Conservation (phyloP, 225 moss, liverwort and hornwort genomes). For the Polytrichum commune region DNA sequence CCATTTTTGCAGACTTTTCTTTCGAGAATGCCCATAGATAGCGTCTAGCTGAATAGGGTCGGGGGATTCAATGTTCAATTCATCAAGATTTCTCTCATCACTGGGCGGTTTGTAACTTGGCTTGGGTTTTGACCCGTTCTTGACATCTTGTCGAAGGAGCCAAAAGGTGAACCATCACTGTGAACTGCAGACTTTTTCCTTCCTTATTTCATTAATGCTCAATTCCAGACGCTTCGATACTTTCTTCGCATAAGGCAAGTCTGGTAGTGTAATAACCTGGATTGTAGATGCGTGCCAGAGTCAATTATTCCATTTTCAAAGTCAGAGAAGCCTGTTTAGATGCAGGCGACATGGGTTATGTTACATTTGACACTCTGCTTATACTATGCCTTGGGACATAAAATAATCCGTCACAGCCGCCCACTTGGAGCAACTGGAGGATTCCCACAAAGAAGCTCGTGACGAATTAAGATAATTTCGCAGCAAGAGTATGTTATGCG, state of each 20-base stretch:
- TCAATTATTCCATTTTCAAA: constrained; percentile 16
- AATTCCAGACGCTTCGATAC: too few relatives aligned
- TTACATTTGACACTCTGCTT: too few relatives aligned
- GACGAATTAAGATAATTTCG: constrained; percentile 83
- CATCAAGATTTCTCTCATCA: too few relatives aligned
- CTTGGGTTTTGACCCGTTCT: constrained; percentile 32
- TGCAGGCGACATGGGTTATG: too few relatives aligned
- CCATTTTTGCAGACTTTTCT: too few relatives aligned
- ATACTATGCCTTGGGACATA: constrained; percentile 40
- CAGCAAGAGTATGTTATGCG: constrained; percentile 97
- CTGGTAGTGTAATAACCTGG: too few relatives aligned
- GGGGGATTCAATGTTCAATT: too few relatives aligned
- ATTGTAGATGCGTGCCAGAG: too few relatives aligned
- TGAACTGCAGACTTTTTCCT: background rate
- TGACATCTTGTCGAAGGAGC: constrained; percentile 91
- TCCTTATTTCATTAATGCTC: background rate
- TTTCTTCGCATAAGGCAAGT: too few relatives aligned
- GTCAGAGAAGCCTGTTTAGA: constrained; percentile 17
- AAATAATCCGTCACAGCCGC: constrained; percentile 75
- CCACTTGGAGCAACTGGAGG: constrained; percentile 92
- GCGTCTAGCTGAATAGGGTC: too few relatives aligned
- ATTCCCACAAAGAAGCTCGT: constrained; percentile 75
- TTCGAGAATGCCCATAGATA: too few relatives aligned
- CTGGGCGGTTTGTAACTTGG: background rate
- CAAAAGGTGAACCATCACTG: constrained; percentile 59